Base-by-base conservation (phyloP, 345 rosid species). In the Xanthoceras sorbifolium region DNA sequence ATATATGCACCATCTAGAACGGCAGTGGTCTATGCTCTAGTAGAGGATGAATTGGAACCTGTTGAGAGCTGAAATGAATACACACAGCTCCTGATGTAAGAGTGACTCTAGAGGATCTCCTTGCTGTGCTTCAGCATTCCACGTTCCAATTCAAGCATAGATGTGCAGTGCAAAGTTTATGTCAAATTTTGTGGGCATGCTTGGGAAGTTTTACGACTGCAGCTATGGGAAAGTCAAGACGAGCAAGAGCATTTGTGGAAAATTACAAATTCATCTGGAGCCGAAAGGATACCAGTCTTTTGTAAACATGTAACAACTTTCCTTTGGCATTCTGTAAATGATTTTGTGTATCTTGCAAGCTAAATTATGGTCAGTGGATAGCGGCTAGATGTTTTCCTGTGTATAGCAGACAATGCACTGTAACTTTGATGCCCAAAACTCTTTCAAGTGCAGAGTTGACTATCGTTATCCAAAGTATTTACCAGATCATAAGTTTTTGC, bases 1-100 rank as follows among this genome's bases (percentile, higher is more conserved):
- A 91, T 95, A 38, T 93, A 95, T 78, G 86, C 99, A 7, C 99
- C 99, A 5, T 76, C 86, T 75, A 90, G 98, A 84, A 90, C 97
- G 0, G 97, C 96, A 31, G 94, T 90, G 65, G 98, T 95, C 22
- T 95, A 93, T 54, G 97, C 92, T 31, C 80, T 90, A 55, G 91
- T 84, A 67, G 89, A 93, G 50, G 83, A 79, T 76, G 82, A 85
- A 38, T 6, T 61, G 70, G 18, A 73, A 54, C 61, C 61, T 20
- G 25, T 31, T 11, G 28, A 57, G 34, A 32, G 26, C 55, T 69
- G 29, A 78, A 65, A 55, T 23, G 4, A 22, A 74, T 23, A 38
- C 12, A 60, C 57, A 52, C 55, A 18, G 67, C 48, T 28, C 55
- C 48, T 26, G 61, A 81, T 59, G 34, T 32, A 31, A 26, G 38